Evolutionary conservation across 371 early-diverging fungal genomes (phyloP).

Genomic region (Mucor sp.): DNA sequence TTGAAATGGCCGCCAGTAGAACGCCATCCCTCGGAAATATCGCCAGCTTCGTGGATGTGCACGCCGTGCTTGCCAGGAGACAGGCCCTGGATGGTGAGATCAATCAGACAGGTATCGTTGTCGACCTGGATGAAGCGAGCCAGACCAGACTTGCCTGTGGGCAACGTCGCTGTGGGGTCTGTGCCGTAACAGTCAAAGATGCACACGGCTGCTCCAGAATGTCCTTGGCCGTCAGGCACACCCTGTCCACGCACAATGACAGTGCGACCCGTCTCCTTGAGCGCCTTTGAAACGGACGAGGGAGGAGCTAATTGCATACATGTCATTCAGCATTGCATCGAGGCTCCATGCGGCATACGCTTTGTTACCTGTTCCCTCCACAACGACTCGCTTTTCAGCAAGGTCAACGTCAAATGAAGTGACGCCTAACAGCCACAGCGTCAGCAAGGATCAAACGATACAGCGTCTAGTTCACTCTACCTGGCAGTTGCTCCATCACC

Average conservation of each 20-base stretch:
- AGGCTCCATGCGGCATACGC: neutral
- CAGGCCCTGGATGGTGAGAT: constrained; percentile 74
- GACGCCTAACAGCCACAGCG: constrained; percentile 35
- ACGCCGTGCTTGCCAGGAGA: constrained; percentile 71
- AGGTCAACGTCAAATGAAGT: constrained; percentile 60
- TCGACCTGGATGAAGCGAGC: constrained; percentile 83
- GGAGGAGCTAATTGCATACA: constrained; percentile 55
- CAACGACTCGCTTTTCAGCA: constrained; percentile 59
- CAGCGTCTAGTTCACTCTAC: constrained; percentile 26
- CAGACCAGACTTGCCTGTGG: constrained; percentile 67
- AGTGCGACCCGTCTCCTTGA: constrained; percentile 70
- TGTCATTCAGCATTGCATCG: neutral
- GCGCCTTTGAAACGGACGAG: constrained; percentile 56
- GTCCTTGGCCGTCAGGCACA: constrained; percentile 57
- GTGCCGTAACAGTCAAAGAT: constrained; percentile 74
- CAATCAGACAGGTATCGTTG: constrained; percentile 69
- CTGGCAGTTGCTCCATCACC: constrained; percentile 55
- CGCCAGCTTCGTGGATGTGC: constrained; percentile 80
- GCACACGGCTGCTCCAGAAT: constrained; percentile 84
- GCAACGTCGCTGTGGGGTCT: constrained; percentile 32
- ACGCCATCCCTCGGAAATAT: constrained; percentile 64
- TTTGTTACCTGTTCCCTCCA: constrained; percentile 61
- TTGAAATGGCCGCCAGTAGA: constrained; percentile 65
- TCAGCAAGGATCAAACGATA: neutral
- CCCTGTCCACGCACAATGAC: constrained; percentile 81